Conservation (phyloP, 768 basidiomycete species). For the Leucosporidium scottii region DNA sequence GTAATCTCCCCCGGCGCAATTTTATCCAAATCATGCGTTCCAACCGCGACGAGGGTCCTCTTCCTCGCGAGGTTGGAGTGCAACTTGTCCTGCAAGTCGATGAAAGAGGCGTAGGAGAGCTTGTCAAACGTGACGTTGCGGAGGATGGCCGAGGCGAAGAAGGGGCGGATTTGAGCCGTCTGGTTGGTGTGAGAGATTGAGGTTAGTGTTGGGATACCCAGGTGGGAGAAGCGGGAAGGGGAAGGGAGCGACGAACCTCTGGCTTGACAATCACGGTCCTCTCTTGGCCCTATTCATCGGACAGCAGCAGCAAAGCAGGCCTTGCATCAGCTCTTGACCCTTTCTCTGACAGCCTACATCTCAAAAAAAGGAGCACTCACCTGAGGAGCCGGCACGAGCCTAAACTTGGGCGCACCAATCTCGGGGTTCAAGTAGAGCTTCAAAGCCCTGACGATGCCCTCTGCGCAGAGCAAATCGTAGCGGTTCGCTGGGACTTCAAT, state of each 20-base stretch:
- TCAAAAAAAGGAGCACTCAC: background rate
- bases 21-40: constrained; percentile 93
- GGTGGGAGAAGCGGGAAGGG: constrained; percentile 2
- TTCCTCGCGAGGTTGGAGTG: constrained; percentile 91
- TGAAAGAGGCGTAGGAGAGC: constrained; percentile 88
- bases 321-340: background rate
- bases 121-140: constrained; percentile 84
- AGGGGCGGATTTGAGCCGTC: constrained; percentile 77
- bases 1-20: constrained; percentile 49
- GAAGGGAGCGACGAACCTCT: constrained; percentile 52
- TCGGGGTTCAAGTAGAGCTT: constrained; percentile 59
- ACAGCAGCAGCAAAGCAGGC: background rate
- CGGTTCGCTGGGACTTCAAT: constrained; percentile 99
- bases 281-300: constrained; percentile 27
- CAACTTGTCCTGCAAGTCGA: constrained; percentile 89
- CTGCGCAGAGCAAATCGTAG: constrained; percentile 95
- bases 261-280: constrained; percentile 62
- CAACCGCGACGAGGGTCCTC: constrained; percentile 86
- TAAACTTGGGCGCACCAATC: constrained; percentile 21
- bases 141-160: constrained; percentile 82
- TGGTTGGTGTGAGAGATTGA: constrained; percentile 38
- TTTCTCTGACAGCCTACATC: background rate
- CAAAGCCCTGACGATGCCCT: constrained; percentile 84
- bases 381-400: constrained; percentile 22
- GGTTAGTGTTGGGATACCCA: background rate